phyloP scores from a whole-genome alignment of 805 yeast species.

The Ogataea methylovora region DNA sequence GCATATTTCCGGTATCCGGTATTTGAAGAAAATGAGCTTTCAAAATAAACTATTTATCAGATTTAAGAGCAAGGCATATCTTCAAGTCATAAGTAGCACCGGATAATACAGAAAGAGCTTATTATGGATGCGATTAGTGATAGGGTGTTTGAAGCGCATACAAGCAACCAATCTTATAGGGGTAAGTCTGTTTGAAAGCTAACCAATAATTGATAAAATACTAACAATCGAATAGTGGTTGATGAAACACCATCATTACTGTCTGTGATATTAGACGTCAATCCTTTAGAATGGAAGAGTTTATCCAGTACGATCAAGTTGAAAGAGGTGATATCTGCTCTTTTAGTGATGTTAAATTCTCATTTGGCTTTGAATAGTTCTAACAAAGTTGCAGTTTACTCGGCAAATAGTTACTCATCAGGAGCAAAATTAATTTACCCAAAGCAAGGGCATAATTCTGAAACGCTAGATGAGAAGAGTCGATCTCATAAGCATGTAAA shows the following conservation, averaged over 20 bases:
- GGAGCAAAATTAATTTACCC: conserved; percentile 75
- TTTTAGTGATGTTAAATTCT: conserved; percentile 76
- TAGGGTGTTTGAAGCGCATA: conserved; percentile 33
- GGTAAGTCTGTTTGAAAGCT: conserved; percentile 22
- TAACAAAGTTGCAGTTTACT: conserved; percentile 76
- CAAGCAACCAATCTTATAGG: conserved; percentile 16
- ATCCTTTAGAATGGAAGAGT: conserved; percentile 61
- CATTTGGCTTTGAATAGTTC: conserved; percentile 81
- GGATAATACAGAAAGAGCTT: no score
- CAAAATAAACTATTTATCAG: no score
- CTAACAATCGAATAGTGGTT: conserved; percentile 5
- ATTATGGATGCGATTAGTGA: conserved; percentile 71
- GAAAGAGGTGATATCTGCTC: conserved; percentile 52
- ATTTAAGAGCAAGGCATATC: no score
- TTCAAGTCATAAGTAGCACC: no score
- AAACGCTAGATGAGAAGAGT: conserved; percentile 1
- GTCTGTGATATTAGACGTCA: conserved; percentile 69
- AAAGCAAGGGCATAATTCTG: conserved; percentile 9
- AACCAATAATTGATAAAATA: neutral
- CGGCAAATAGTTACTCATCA: conserved; percentile 49
- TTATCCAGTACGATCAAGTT: conserved; percentile 41
- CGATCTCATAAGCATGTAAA: conserved; percentile 3
- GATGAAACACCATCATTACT: conserved; percentile 76
- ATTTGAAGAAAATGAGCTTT: no score
- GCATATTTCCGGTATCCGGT: no score